Evolutionary conservation across 768 basidiomycete species (phyloP), one percentile per base, ranked within the genome.

Genomic region (Amanita thiersii): DNA sequence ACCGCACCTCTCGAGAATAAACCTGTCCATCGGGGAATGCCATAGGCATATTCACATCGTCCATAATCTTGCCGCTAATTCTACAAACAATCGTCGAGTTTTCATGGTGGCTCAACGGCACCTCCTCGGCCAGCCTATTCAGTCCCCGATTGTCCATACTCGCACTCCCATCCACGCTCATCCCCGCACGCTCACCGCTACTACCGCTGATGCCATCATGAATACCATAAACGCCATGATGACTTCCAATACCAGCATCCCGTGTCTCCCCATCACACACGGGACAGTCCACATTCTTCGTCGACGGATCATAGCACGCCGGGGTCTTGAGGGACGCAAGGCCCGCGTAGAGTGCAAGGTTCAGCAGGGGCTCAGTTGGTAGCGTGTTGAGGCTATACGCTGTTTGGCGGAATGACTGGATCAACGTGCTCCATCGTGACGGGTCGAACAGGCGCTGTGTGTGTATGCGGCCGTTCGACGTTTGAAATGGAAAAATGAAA

Each of bases 21-120:
- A 97, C 93, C 52, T 83, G 72, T 12, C 94, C 93, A 48, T 88
- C 79, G 2, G 91, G 86, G 51, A 96, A 88, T 9, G 80, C 84
- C 81, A 96, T 75, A 0, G 93, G 90, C 70, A 84, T 81, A 52
- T 93, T 93, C 56, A 91, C 81, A 49, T 81, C 92, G 52, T 96
- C 86, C 84, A 98, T 94, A 43, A 98, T 92, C 57, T 82, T 81
- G 18, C 94, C 92, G 48, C 77, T 90, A 53, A 97, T 73, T 39
- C 79, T 64, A 56, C 96, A 98, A 11, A 98, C 93, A 41, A 99
- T 88, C 0, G 89, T 94, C 15, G 91, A 94, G 55, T 94, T 97
- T 29, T 84, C 80, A 57, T 98, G 92, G 63, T 98, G 93, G 50
- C 86, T 88, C 56, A 76, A 81, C 1, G 96, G 93, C 0, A 97